Conservation (phyloP, 202 grass and related monocot species). For the Panicum hallii region DNA sequence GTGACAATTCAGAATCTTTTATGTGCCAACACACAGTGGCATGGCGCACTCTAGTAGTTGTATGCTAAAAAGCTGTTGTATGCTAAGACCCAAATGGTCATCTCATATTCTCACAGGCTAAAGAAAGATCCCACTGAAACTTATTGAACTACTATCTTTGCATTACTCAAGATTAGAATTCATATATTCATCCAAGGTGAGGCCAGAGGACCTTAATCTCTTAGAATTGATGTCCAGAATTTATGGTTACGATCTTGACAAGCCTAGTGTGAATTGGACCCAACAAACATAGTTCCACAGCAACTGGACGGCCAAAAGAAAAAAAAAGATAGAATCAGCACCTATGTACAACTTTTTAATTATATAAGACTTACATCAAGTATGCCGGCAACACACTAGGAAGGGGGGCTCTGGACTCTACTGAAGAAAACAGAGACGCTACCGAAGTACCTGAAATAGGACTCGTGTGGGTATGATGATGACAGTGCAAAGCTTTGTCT, state of each 20-base stretch:
- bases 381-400: neutral
- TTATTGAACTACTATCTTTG: neutral
- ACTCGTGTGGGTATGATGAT: neutral
- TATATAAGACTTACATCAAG: conserved; percentile 16
- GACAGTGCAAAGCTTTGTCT: neutral
- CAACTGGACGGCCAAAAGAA: neutral
- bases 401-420: neutral
- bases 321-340: neutral
- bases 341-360: neutral
- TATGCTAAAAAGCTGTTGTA: too few species aligned
- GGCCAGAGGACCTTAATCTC: neutral
- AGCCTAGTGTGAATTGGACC: neutral
- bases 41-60: neutral
- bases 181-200: neutral
- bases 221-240: neutral
- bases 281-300: neutral
- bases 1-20: neutral
- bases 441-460: neutral
- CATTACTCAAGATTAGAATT: neutral
- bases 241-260: neutral
- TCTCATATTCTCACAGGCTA: neutral
- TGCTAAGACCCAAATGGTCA: neutral
- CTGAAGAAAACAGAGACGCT: neutral
- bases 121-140: neutral
- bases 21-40: neutral